A percentile compares a stretch with the other conserved stretches of the same genome.
Conservation (phyloP, 352 stramenopile genomes). For the Peronosclerospora sorghi region DNA sequence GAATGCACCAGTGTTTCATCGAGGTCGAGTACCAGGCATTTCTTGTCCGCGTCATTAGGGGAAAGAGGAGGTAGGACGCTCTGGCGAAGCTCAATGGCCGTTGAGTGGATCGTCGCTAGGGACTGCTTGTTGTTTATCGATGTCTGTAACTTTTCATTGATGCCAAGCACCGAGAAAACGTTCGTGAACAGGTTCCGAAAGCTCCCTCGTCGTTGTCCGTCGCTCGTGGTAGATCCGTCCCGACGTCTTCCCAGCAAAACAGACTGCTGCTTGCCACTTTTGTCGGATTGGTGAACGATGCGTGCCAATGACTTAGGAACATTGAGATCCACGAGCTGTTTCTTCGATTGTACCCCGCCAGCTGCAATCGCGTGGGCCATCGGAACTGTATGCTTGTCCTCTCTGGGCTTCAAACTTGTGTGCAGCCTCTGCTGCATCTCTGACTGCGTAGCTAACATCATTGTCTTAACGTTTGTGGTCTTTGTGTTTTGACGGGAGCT, state of each 20-base stretch:
- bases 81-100: slow-evolving; percentile 26
- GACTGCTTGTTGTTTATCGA: slow-evolving; percentile 15
- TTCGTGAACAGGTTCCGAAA: slow-evolving; percentile 60
- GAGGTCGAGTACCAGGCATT: slow-evolving; percentile 91
- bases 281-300: slow-evolving; percentile 61
- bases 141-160: slow-evolving; percentile 46
- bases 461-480: no score
- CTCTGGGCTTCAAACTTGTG: no score
- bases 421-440: not conserved
- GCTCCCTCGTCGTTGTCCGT: slow-evolving; percentile 24
- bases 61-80: slow-evolving; percentile 36
- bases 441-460: no score
- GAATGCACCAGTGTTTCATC: slow-evolving; percentile 98
- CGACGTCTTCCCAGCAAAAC: slow-evolving; percentile 14
- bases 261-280: slow-evolving; percentile 44
- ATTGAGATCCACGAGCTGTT: slow-evolving; percentile 30
- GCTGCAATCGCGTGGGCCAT: not conserved
- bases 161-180: slow-evolving; percentile 49
- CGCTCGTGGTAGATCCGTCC: slow-evolving; percentile 14
- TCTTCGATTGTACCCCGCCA: slow-evolving; percentile 11
- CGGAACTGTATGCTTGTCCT: not conserved
- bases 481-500: no score
- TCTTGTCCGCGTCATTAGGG: slow-evolving; percentile 58
- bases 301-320: slow-evolving; percentile 33
- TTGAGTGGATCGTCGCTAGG: slow-evolving; percentile 14